These are phyloP conservation scores for Verticillium albo-atrum DNA, from an alignment of 2,329 filamentous ascomycete genomes.

Conservation along the genomic window DNA sequence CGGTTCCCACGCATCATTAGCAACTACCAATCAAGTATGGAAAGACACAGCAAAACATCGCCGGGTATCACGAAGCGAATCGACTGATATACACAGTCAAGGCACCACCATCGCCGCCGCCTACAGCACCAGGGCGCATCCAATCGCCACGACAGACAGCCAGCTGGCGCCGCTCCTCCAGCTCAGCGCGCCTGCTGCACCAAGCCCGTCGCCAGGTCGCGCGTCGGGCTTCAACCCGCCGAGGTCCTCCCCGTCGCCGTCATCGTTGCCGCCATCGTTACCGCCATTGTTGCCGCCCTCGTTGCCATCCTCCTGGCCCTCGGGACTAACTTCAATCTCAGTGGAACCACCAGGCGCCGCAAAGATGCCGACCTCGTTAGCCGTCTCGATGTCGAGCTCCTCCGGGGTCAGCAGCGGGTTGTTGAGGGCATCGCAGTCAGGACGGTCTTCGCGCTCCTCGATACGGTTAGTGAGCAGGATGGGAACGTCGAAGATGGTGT, in stretches of 20 bases:
- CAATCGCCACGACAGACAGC: slow-evolving; percentile 10
- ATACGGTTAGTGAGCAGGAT: slow-evolving; percentile 66
- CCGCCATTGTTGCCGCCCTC: slow-evolving; percentile 11
- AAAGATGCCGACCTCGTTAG: slow-evolving; percentile 40
- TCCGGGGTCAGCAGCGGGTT: slow-evolving; percentile 46
- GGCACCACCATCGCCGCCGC: not conserved
- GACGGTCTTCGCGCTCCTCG: slow-evolving; percentile 31
- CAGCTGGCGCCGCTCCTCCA: slow-evolving; percentile 27
- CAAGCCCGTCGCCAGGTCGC: slow-evolving; percentile 25
- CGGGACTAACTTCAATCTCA: slow-evolving; percentile 29
- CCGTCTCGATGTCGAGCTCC: slow-evolving; percentile 35
- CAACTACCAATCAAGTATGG: not conserved
- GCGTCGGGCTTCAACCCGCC: slow-evolving; percentile 22
- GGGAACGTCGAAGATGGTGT: slow-evolving; percentile 68
- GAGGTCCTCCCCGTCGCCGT: slow-evolving; percentile 18
- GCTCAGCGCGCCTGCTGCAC: slow-evolving; percentile 22
- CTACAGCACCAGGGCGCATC: not conserved
- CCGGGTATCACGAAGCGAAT: not conserved
- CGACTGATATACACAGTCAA: not conserved
- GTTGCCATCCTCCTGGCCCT: slow-evolving; percentile 10
- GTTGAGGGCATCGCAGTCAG: slow-evolving; percentile 44
- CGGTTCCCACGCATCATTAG: too few species aligned
- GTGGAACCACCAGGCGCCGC: slow-evolving; percentile 49
- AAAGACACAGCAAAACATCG: not conserved
- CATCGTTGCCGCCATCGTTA: slow-evolving; percentile 12